Percentiles rank a stretch among this genome's conserved stretches.
These are phyloP conservation scores for Xerocomus cyaneibrunnescens DNA, from an alignment of 1,284 basidiomycete genomes.

Conservation along the genomic window DNA sequence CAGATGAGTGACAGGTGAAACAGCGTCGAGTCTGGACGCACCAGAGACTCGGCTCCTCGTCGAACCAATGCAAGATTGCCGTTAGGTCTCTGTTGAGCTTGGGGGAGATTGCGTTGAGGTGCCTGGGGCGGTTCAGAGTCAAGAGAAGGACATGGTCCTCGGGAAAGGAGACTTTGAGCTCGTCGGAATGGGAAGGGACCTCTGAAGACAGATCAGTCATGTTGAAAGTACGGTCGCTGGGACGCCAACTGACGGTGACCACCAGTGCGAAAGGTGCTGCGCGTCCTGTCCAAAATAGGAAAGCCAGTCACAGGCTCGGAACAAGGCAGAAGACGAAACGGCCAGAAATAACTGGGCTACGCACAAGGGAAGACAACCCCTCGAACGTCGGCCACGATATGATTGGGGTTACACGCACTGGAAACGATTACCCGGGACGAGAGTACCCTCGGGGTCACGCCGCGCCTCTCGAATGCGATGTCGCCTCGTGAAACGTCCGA, in stretches of 20 bases:
- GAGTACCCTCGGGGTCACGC: slow-evolving; percentile 6
- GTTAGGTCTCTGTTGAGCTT: slow-evolving; percentile 58
- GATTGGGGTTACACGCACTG: neutral
- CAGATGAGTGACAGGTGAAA: neutral
- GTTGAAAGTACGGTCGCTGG: neutral
- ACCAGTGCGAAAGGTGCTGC: too few relatives aligned
- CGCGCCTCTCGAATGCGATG: neutral
- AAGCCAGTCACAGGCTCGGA: slow-evolving; percentile 8
- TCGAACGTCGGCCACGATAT: neutral
- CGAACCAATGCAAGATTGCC: slow-evolving; percentile 72
- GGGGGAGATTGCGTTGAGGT: slow-evolving; percentile 73
- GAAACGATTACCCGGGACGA: slow-evolving; percentile 16
- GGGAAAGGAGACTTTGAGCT: slow-evolving; percentile 62
- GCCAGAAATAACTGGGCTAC: neutral
- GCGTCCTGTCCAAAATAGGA: slow-evolving; percentile 11
- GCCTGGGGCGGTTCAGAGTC: slow-evolving; percentile 71
- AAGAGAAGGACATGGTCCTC: slow-evolving; percentile 67
- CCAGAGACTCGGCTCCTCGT: slow-evolving; percentile 72
- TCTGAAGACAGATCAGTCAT: neutral
- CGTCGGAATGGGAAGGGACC: slow-evolving; percentile 49
- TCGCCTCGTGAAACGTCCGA: slow-evolving; percentile 24
- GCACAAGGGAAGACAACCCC: slow-evolving; percentile 7
- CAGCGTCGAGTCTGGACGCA: slow-evolving; percentile 33
- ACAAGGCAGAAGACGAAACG: neutral
- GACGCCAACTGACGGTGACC: too few relatives aligned